phyloP scores from a whole-genome alignment of 768 basidiomycete genomes.

The Clitopilus hobsonii region DNA sequence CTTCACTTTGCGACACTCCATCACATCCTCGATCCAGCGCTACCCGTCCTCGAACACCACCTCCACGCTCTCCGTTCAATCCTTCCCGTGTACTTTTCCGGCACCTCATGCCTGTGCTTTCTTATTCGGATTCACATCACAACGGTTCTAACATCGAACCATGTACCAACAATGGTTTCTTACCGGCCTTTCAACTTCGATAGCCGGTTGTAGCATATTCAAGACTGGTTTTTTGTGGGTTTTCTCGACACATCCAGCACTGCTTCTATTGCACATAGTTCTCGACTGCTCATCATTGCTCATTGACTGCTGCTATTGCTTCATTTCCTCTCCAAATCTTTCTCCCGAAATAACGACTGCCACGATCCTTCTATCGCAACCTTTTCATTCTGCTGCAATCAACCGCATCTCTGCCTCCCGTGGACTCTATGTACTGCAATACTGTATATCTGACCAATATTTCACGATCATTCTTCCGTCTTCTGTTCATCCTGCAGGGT shows the following conservation, averaged over 20 bases:
- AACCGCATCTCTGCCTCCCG: background rate
- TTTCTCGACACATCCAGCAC: background rate
- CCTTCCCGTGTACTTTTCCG: conserved; percentile 48
- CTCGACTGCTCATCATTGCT: background rate
- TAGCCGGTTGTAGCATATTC: background rate
- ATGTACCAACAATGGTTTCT: conserved; percentile 25
- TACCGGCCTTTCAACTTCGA: conserved; percentile 14
- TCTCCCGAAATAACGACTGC: background rate
- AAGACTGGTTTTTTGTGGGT: background rate
- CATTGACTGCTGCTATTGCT: background rate
- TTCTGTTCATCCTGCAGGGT: background rate
- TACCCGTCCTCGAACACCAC: conserved; percentile 23
- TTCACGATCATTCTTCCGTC: background rate
- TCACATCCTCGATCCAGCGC: conserved; percentile 10
- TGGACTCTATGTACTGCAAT: conserved; percentile 1
- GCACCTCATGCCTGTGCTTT: conserved; percentile 60
- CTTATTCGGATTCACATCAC: conserved; percentile 21
- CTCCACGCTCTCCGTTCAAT: conserved; percentile 30
- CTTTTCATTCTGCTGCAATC: background rate
- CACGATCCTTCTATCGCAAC: background rate
- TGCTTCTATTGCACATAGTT: background rate
- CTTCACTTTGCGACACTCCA: conserved; percentile 14
- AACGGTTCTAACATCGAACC: conserved; percentile 17
- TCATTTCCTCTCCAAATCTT: background rate
- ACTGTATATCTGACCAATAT: background rate